These are phyloP conservation scores for Thalia dealbata DNA, from an alignment of 176 grass and related monocot genomes.

Conservation along the genomic window DNA sequence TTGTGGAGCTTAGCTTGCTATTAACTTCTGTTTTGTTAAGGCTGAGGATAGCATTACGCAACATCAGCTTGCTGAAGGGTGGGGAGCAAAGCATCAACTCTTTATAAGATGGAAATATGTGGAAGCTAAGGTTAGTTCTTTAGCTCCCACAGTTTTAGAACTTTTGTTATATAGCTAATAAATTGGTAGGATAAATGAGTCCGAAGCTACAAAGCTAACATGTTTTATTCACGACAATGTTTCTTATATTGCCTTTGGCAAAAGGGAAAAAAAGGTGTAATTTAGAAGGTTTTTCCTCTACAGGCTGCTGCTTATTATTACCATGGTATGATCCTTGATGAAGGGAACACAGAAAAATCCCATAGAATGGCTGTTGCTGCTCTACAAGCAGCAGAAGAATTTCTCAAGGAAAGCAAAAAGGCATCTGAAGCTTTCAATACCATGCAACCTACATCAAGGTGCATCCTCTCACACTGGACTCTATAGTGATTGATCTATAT, in stretches of 20 bases:
- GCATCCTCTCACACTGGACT: neutral
- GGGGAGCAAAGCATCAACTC: conserved; percentile 16
- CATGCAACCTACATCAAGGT: conserved; percentile 22
- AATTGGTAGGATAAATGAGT: neutral
- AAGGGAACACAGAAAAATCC: conserved; percentile 23
- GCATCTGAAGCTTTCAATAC: conserved; percentile 16
- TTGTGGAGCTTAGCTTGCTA: too few relatives aligned
- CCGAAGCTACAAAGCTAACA: neutral
- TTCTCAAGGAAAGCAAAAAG: conserved; percentile 24
- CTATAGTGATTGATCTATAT: neutral
- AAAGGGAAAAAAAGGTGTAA: neutral
- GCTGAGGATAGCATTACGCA: conserved; percentile 12
- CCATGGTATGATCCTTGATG: conserved; percentile 24
- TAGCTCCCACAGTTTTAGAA: conserved; percentile 2
- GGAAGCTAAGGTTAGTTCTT: conserved; percentile 22
- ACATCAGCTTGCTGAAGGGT: conserved; percentile 13
- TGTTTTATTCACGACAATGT: neutral
- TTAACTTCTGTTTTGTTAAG: conserved; percentile 3
- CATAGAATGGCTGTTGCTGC: conserved; percentile 20
- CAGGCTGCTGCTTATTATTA: conserved; percentile 28
- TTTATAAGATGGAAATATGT: conserved; percentile 20
- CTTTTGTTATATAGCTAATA: neutral
- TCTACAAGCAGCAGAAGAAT: conserved; percentile 20
- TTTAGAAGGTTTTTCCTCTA: neutral
- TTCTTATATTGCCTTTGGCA: neutral